Conservation (phyloP, 352 stramenopile genomes). For the Blastocystis sp. region DNA sequence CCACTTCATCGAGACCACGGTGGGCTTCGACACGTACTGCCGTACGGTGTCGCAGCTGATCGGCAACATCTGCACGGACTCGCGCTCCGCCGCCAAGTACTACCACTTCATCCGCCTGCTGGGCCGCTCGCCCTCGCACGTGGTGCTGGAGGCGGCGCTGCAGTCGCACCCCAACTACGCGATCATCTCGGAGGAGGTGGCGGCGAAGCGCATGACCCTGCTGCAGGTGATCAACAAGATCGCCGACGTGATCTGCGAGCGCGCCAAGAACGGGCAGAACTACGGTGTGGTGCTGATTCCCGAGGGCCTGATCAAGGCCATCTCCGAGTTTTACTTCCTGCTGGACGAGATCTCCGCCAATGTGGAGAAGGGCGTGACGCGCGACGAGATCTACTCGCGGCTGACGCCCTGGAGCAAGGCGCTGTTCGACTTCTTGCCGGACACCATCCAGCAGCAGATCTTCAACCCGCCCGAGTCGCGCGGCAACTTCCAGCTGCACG, state of each 20-base stretch:
- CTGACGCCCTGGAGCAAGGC: slow-evolving; percentile 72
- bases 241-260: slow-evolving; percentile 74
- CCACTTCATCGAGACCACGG: slow-evolving; percentile 75
- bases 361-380: slow-evolving; percentile 71
- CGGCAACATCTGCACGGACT: slow-evolving; percentile 75
- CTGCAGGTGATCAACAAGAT: slow-evolving; percentile 74
- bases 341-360: slow-evolving; percentile 73
- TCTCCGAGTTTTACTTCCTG: slow-evolving; percentile 74
- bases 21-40: slow-evolving; percentile 74
- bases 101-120: slow-evolving; percentile 76
- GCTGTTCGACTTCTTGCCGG: slow-evolving; percentile 70
- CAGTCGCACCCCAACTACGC: slow-evolving; percentile 75
- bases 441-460: slow-evolving; percentile 71
- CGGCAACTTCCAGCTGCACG: slow-evolving; percentile 73
- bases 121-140: slow-evolving; percentile 73
- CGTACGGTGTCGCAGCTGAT: slow-evolving; percentile 74
- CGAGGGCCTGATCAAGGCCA: slow-evolving; percentile 74
- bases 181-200: slow-evolving; percentile 75
- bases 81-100: slow-evolving; percentile 74
- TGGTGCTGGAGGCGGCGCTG: slow-evolving; percentile 74
- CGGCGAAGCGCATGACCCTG: slow-evolving; percentile 73
- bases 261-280: slow-evolving; percentile 72
- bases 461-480: slow-evolving; percentile 68
- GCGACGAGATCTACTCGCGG: slow-evolving; percentile 71
- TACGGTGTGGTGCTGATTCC: slow-evolving; percentile 73